These are phyloP conservation scores for Amphicarpaea edgeworthii DNA, from an alignment of 306 rosid genomes.

Conservation along the genomic window DNA sequence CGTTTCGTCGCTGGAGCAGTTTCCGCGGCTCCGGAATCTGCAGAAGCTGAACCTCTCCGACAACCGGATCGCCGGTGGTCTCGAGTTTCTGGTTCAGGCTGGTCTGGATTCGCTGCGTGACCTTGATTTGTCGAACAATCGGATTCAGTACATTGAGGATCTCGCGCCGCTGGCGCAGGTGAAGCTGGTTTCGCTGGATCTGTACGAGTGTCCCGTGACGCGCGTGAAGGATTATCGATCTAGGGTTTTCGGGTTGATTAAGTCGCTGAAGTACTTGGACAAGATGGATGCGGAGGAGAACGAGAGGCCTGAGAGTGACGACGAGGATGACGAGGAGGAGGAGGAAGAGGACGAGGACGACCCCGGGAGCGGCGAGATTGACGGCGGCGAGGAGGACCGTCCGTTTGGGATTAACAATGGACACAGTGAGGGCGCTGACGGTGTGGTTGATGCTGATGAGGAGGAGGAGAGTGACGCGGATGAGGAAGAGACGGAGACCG, in stretches of 20 bases:
- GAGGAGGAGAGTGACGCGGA: constrained; percentile 94
- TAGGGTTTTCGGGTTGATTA: constrained; percentile 93
- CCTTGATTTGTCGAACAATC: constrained; percentile 85
- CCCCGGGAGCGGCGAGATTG: constrained; percentile 91
- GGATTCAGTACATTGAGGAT: constrained; percentile 88
- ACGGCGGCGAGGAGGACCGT: constrained; percentile 81
- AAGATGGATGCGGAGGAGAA: constrained; percentile 97
- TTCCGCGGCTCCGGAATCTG: constrained; percentile 73
- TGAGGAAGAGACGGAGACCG: constrained; percentile 80
- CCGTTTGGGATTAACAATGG: constrained; percentile 63
- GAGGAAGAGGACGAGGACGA: constrained; percentile 72
- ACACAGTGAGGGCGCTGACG: constrained; percentile 72
- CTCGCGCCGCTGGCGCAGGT: constrained; percentile 88
- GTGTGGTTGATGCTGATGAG: constrained; percentile 84
- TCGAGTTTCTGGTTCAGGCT: constrained; percentile 77
- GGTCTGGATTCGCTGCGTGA: constrained; percentile 85
- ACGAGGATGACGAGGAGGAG: constrained; percentile 65
- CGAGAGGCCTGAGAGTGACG: constrained; percentile 87
- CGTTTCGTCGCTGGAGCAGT: constrained; percentile 90
- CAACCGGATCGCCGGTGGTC: constrained; percentile 85
- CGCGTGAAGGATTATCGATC: constrained; percentile 92
- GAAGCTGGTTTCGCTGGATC: constrained; percentile 88
- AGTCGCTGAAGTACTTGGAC: constrained; percentile 82
- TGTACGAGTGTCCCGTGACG: constrained; percentile 93
- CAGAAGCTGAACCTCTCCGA: constrained; percentile 84